Conservation (phyloP, 2,329 filamentous ascomycete species). For the Thielaviopsis punctulata region DNA sequence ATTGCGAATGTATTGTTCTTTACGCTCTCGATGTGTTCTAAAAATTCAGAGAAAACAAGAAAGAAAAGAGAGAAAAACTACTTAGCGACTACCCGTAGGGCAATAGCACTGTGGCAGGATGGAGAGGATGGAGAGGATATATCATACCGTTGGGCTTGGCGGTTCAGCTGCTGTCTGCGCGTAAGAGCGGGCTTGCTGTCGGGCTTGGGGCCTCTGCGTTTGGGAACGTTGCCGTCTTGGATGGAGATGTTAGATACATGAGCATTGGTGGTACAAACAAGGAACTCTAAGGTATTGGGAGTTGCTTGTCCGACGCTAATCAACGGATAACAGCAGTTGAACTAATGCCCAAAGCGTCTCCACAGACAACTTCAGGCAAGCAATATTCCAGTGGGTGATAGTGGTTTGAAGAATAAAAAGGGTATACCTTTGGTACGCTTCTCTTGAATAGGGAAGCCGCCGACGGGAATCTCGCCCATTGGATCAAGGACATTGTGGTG, state of each 20-base stretch:
- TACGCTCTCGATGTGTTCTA: constrained; percentile 90
- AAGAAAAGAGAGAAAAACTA: background rate
- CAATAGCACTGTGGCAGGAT: background rate
- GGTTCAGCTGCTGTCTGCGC: constrained; percentile 79
- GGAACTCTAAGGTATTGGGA: background rate
- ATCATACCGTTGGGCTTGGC: constrained; percentile 77
- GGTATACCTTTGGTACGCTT: constrained; percentile 10
- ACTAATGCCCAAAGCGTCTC: background rate
- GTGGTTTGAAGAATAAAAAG: background rate
- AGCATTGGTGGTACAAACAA: background rate
- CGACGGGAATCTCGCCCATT: background rate
- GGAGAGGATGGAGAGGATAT: background rate
- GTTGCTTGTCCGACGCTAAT: background rate
- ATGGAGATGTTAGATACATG: background rate
- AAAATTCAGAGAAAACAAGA: background rate
- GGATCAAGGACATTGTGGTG: background rate
- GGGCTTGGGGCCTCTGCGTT: constrained; percentile 84
- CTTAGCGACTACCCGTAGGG: background rate
- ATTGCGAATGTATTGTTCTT: constrained; percentile 88
- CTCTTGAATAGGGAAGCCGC: constrained; percentile 3
- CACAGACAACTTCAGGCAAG: background rate
- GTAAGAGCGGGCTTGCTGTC: constrained; percentile 92
- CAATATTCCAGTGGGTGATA: background rate
- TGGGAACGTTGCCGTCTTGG: constrained; percentile 62
- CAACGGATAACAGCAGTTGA: background rate